Evolutionary conservation across 768 basidiomycete species (phyloP).

Genomic region (Podaxis pistillaris): DNA sequence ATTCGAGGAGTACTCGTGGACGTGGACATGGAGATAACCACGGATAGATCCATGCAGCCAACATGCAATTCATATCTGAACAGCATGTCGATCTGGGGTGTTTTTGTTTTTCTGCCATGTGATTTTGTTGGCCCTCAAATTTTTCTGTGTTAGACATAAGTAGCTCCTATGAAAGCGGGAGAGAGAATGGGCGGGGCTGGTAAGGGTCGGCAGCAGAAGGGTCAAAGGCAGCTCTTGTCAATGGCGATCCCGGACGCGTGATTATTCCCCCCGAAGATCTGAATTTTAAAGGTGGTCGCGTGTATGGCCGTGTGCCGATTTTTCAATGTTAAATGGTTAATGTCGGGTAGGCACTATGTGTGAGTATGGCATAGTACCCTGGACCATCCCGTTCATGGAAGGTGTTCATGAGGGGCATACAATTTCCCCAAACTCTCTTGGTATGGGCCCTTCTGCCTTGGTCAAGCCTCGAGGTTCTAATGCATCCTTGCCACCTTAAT

Average conservation of each 20-base stretch:
- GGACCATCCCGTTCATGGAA: neutral
- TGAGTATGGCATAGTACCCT: neutral
- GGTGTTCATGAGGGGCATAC: neutral
- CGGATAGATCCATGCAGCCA: neutral
- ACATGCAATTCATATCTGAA: neutral
- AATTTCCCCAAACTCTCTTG: neutral
- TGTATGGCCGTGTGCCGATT: neutral
- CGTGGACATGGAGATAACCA: neutral
- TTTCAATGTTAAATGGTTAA: neutral
- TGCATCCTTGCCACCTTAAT: neutral
- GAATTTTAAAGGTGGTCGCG: neutral
- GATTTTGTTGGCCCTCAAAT: neutral
- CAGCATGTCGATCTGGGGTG: neutral
- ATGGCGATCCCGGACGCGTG: neutral
- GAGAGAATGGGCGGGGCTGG: neutral
- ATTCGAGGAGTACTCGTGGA: neutral
- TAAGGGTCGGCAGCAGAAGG: slow-evolving; percentile 1
- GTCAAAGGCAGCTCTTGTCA: neutral
- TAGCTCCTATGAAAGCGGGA: neutral
- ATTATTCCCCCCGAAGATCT: neutral
- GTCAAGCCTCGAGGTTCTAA: neutral
- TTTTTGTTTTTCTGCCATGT: neutral
- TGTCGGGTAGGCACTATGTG: neutral
- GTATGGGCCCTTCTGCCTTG: neutral
- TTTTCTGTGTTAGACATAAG: neutral